Base-by-base conservation (phyloP, 192 early-diverging fungal species). In the Ramicandelaber brevisporus region DNA sequence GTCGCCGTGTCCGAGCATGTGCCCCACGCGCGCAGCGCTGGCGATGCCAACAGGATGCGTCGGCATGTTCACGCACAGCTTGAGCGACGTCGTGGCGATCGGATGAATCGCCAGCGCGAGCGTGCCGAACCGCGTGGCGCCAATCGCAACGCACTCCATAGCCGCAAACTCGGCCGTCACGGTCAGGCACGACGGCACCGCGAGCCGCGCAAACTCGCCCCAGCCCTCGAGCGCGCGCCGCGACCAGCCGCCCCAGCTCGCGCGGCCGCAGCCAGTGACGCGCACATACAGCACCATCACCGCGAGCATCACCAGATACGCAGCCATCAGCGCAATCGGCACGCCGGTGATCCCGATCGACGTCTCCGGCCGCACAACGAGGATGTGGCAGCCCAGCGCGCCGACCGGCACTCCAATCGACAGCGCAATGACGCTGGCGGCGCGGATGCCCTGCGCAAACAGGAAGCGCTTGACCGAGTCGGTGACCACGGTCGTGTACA, bases 391-490 rank as follows among this genome's bases (percentile, higher is more conserved):
- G 25, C 78, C 27, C 12, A 78, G 27, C 14, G 73, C 48, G 26
- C 76, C 77, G 28, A 77, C 20, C 3, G 77, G 77, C 12, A 74
- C 43, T 5, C 65, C 69, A 17, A 78, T 43, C n/a, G 58, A 17
- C 10, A 80, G 63, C 14, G 75, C 58, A 32, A 69, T 53, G 20
- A 83, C 69, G 8, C 55, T 61, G 1, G 79, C 73, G 8, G 73
- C 56, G 66, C 89, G 82, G 44, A 78, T 76, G 29, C 80, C 86
- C 57, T 96, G 89, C 0, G 74, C 69, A 50, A 86, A 78, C 29
- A 92, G 48, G 35, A 52, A 90, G 37, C 78, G 65, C 40, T 81
- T 77, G 14, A 80, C 43, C 41, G 71, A 78, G 41, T 92, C 85
- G 61, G 70, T 70, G 4, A 65, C 46, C 29, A 89, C 31, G 38